These are phyloP conservation scores for Pseudognaphalium luteoalbum DNA, from an alignment of 129 eudicot species.

Conservation along the genomic window DNA sequence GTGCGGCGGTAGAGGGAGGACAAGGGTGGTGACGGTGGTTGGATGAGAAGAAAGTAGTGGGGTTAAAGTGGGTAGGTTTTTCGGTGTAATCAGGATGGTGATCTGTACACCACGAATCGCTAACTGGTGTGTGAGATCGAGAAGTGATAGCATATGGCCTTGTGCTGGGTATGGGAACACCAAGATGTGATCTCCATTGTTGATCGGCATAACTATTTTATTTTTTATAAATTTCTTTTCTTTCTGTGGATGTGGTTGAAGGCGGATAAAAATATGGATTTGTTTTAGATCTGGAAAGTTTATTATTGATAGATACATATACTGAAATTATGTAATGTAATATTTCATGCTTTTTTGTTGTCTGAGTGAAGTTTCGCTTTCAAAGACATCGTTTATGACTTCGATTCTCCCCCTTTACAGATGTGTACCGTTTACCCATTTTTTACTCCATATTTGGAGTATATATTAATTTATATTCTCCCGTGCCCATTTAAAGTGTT, in stretches of 20 bases:
- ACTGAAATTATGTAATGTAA: too few species aligned
- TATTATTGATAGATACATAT: too few species aligned
- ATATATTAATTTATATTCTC: too few species aligned
- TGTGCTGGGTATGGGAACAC: conserved; percentile 82
- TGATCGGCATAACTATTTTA: conserved; percentile 20
- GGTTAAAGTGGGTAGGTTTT: conserved; percentile 44
- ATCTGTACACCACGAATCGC: conserved; percentile 45
- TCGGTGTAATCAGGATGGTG: conserved; percentile 62
- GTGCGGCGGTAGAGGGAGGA: conserved; percentile 62
- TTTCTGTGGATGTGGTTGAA: background rate
- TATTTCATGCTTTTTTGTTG: too few species aligned
- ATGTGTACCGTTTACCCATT: too few species aligned
- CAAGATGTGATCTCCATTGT: conserved; percentile 47
- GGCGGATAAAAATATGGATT: background rate
- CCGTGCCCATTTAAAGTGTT: too few species aligned
- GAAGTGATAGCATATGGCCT: conserved; percentile 71
- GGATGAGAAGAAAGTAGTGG: conserved; percentile 57
- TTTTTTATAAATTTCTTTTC: too few species aligned
- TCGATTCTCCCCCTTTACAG: too few species aligned
- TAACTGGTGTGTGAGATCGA: conserved; percentile 64
- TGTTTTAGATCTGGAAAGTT: background rate
- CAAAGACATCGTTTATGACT: background rate
- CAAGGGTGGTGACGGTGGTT: conserved; percentile 51
- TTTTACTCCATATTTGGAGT: too few species aligned
- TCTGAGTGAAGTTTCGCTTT: background rate